phyloP scores from a whole-genome alignment of 352 stramenopile species.

The Phytophthora litchii region DNA sequence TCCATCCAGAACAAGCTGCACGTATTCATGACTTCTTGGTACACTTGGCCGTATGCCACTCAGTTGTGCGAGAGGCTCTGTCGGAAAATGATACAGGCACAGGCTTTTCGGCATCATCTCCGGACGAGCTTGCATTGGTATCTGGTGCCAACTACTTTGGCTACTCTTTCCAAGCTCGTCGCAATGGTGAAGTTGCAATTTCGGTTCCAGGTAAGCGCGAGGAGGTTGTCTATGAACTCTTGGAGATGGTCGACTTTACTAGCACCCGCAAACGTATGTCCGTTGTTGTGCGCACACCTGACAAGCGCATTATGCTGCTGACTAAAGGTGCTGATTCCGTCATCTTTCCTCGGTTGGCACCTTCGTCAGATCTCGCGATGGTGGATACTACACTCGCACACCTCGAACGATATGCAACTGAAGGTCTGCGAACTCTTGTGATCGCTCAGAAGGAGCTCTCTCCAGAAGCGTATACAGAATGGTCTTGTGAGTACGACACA shows the following conservation, averaged over 20 bases:
- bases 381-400: conserved; percentile 74
- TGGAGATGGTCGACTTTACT: conserved; percentile 98
- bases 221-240: conserved; percentile 79
- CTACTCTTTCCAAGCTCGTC: conserved; percentile 71
- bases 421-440: conserved; percentile 89
- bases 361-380: conserved; percentile 31
- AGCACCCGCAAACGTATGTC: conserved; percentile 99
- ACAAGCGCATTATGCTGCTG: conserved; percentile 69
- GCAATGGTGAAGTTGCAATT: conserved; percentile 71
- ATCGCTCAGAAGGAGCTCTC: conserved; percentile 85
- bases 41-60: conserved; percentile 86
- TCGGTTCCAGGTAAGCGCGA: conserved; percentile 37
- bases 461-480: conserved; percentile 65
- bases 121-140: conserved; percentile 82
- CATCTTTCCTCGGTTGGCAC: conserved; percentile 66
- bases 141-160: conserved; percentile 84
- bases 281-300: conserved; percentile 91
- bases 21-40: conserved; percentile 87
- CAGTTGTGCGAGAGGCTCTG: conserved; percentile 77
- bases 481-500: conserved; percentile 78
- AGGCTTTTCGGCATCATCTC: conserved; percentile 82
- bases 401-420: conserved; percentile 83
- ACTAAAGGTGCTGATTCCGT: conserved; percentile 89
- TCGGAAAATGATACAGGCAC: conserved; percentile 43
- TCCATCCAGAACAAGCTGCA: conserved; percentile 57